Conservation (phyloP, 2,329 filamentous ascomycete genomes). For the Hypomyces perniciosus region DNA sequence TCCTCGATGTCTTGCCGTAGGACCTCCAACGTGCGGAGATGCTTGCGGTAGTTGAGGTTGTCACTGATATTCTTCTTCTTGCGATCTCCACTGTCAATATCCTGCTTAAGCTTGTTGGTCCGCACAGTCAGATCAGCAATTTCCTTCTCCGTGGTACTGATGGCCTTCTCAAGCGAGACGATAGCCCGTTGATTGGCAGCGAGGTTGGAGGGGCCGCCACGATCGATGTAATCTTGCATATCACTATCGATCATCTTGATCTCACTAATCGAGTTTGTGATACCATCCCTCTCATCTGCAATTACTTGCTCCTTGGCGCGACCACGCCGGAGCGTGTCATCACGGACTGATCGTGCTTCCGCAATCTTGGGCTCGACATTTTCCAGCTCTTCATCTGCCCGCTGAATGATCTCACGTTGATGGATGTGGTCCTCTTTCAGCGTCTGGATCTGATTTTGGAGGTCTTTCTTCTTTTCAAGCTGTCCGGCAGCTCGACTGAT, state of each 20-base stretch:
- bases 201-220: constrained; percentile 68
- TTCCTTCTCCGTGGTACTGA: constrained; percentile 60
- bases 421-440: constrained; percentile 62
- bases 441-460: constrained; percentile 66
- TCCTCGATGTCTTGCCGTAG: constrained; percentile 65
- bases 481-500: constrained; percentile 65
- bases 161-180: constrained; percentile 57
- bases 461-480: constrained; percentile 71
- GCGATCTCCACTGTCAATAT: constrained; percentile 71
- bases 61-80: constrained; percentile 83
- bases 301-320: constrained; percentile 67
- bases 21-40: constrained; percentile 59
- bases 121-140: constrained; percentile 60
- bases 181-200: constrained; percentile 65
- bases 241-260: constrained; percentile 69
- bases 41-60: constrained; percentile 80
- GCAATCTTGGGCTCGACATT: constrained; percentile 68
- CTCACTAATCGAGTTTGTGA: constrained; percentile 70
- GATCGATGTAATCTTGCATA: constrained; percentile 72
- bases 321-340: constrained; percentile 68
- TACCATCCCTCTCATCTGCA: constrained; percentile 61
- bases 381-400: constrained; percentile 67
- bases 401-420: constrained; percentile 63
- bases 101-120: constrained; percentile 71
- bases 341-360: constrained; percentile 68